A percentile compares a stretch with the other conserved stretches of the same genome.
These are phyloP conservation scores for Cruciata laevipes DNA, from an alignment of 257 asterid genomes.

Conservation along the genomic window DNA sequence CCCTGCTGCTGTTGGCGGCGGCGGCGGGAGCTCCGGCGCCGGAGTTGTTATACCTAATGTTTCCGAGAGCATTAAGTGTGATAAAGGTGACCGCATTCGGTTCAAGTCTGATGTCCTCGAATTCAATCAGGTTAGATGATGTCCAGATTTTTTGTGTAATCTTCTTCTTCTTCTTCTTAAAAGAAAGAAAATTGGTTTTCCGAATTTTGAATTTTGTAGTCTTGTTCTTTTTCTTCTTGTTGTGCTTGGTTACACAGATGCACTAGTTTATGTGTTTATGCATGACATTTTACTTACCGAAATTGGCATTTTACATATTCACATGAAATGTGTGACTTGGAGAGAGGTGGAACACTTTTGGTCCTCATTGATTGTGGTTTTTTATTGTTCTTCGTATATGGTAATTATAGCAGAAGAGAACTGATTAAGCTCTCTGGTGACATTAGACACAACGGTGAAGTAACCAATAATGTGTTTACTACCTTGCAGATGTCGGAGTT, in stretches of 20 bases:
- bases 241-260: background rate
- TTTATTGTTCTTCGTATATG: background rate
- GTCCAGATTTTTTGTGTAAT: too few relatives aligned
- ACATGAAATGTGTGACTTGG: background rate
- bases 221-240: background rate
- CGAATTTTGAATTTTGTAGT: background rate
- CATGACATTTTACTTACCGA: background rate
- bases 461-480: background rate
- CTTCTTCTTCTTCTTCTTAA: too few relatives aligned
- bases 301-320: background rate
- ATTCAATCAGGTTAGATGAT: conserved; percentile 63
- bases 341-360: background rate
- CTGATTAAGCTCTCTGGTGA: background rate
- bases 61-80: conserved; percentile 72
- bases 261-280: too few relatives aligned
- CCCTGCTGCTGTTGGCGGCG: conserved; percentile 25
- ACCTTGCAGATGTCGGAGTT: conserved; percentile 88
- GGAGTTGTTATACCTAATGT: conserved; percentile 59
- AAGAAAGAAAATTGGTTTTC: background rate
- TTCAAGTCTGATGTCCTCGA: conserved; percentile 94
- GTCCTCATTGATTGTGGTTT: background rate
- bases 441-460: background rate
- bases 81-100: conserved; percentile 87
- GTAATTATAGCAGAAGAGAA: background rate
- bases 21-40: conserved; percentile 21